phyloP scores from a whole-genome alignment of 306 rosid genomes.

The Heteromeles arbutifolia region DNA sequence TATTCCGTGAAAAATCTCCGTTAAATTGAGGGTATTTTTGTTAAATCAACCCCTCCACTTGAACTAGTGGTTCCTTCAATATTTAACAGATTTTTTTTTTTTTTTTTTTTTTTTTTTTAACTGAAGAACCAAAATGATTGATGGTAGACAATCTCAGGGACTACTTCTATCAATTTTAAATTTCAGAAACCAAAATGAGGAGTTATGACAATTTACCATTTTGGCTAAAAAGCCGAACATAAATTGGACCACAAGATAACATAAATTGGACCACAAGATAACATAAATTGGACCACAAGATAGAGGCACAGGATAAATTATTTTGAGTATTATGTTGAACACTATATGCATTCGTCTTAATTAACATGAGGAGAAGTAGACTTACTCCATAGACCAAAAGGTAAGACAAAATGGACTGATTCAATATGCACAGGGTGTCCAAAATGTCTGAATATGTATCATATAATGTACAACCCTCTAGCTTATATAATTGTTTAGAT shows the following conservation, averaged over 20 bases:
- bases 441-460: background rate
- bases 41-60: too few relatives aligned
- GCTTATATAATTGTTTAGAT: background rate
- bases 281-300: background rate
- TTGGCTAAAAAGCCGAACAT: too few relatives aligned
- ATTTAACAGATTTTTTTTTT: too few relatives aligned
- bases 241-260: background rate
- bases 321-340: too few relatives aligned
- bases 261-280: background rate
- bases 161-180: too few relatives aligned
- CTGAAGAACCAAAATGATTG: too few relatives aligned
- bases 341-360: background rate
- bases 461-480: background rate
- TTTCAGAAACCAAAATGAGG: too few relatives aligned
- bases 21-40: too few relatives aligned
- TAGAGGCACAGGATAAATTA: background rate
- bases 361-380: background rate
- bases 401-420: background rate
- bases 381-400: background rate
- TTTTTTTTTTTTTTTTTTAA: too few relatives aligned
- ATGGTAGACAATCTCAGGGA: rapidly evolving
- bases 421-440: background rate
- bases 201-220: too few relatives aligned
- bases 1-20: too few relatives aligned
- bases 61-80: too few relatives aligned